A percentile compares a stretch with the other conserved stretches of the same genome.
Conservation (phyloP, 805 yeast genomes). For the Teunomyces stri region DNA sequence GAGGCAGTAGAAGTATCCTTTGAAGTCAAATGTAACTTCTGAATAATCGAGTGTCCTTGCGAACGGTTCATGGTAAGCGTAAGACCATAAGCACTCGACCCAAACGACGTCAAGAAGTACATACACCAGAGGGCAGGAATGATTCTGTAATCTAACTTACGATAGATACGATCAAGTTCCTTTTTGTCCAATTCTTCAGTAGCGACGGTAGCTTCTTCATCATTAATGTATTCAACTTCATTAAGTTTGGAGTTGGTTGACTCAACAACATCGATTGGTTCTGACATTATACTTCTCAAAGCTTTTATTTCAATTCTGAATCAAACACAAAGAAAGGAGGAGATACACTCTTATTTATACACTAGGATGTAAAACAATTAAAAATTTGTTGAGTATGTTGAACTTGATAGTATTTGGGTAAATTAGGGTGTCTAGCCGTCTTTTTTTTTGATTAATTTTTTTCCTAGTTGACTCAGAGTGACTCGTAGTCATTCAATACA, state of each 20-base stretch:
- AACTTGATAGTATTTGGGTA: background rate
- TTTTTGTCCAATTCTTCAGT: conserved; percentile 13
- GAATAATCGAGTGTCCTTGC: conserved; percentile 58
- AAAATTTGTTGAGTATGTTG: background rate
- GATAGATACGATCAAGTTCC: conserved; percentile 52
- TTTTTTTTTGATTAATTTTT: background rate
- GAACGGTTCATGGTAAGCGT: conserved; percentile 74
- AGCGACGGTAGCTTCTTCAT: conserved; percentile 11
- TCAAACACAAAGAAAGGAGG: background rate
- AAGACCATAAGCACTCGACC: conserved; percentile 72
- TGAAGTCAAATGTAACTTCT: conserved; percentile 48
- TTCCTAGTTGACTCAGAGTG: conserved; percentile 4
- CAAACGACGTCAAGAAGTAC: conserved; percentile 77
- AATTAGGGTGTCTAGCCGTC: background rate
- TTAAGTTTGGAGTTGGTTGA: background rate
- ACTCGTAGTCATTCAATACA: conserved; percentile 2
- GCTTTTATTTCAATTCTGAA: too few species aligned
- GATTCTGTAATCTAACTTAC: conserved; percentile 65
- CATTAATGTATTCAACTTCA: conserved; percentile 2
- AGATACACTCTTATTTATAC: background rate
- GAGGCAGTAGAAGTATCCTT: conserved; percentile 71
- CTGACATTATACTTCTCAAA: background rate
- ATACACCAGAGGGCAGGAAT: conserved; percentile 82
- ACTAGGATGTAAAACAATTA: background rate
- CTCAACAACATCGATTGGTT: background rate